A percentile compares a stretch with the other conserved stretches of the same genome.
phyloP scores from a whole-genome alignment of 345 rosid species.

The Streptanthus diversifolius region DNA sequence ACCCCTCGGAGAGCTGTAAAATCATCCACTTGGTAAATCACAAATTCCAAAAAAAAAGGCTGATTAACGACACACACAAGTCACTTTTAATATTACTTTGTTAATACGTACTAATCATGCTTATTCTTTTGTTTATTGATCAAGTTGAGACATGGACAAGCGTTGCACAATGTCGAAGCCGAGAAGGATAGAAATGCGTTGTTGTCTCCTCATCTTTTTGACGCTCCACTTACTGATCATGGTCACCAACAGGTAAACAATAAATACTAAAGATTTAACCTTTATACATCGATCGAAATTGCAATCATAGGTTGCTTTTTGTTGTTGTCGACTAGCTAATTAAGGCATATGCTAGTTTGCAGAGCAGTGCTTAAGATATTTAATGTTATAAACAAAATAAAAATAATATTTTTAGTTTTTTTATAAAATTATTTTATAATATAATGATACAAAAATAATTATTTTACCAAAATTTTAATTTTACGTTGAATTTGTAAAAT shows the following conservation, averaged over 20 bases:
- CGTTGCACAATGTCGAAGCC: conserved; percentile 58
- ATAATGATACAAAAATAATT: too few relatives aligned
- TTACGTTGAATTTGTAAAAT: too few relatives aligned
- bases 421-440: too few relatives aligned
- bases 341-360: too few relatives aligned
- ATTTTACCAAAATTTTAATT: too few relatives aligned
- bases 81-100: not conserved
- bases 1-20: conserved; percentile 48
- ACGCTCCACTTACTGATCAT: conserved; percentile 52
- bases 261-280: not conserved
- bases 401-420: too few relatives aligned
- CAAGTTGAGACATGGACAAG: conserved; percentile 77
- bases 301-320: not conserved
- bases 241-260: conserved; percentile 54
- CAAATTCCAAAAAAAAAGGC: not conserved
- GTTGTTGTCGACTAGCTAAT: too few relatives aligned
- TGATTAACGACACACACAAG: not conserved
- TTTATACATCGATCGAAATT: not conserved
- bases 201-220: conserved; percentile 53
- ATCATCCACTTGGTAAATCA: conserved; percentile 51
- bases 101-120: not conserved
- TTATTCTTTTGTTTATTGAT: not conserved
- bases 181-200: conserved; percentile 40
- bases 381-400: too few relatives aligned
- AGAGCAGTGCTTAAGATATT: too few relatives aligned